Percentiles rank a stretch among this genome's conserved stretches.
Conservation (phyloP, 768 basidiomycete genomes). For the Amanita brunnescens region DNA sequence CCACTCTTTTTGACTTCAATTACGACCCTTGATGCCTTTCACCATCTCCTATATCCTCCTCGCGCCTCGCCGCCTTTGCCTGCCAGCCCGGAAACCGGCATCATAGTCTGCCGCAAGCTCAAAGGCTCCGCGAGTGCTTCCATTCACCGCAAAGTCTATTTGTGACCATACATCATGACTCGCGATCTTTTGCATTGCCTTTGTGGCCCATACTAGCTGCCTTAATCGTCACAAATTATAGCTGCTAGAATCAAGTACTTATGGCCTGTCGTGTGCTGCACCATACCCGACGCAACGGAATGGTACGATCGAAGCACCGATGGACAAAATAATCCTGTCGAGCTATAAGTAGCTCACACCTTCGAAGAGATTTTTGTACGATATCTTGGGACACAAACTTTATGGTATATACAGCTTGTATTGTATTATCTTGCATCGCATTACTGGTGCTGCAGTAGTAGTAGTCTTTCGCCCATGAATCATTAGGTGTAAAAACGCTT, state of each 20-base stretch:
- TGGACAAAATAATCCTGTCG: background rate
- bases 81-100: slow-evolving; percentile 32
- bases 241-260: background rate
- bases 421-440: background rate
- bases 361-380: background rate
- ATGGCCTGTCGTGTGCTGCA: background rate
- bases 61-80: slow-evolving; percentile 41
- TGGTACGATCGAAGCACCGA: background rate
- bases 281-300: background rate
- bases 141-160: background rate
- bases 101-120: slow-evolving; percentile 12
- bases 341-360: background rate
- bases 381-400: background rate
- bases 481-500: too few relatives aligned
- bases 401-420: background rate
- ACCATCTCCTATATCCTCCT: slow-evolving; percentile 45
- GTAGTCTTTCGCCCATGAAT: background rate
- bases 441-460: background rate
- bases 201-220: background rate
- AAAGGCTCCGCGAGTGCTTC: slow-evolving; percentile 3
- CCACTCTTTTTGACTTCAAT: background rate
- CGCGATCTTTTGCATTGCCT: background rate
- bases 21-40: slow-evolving; percentile 27
- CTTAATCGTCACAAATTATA: background rate
- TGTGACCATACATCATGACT: background rate